A percentile compares a stretch with the other conserved stretches of the same genome.
Conservation (phyloP, 129 eudicot genomes). For the Ambrosia trifida region DNA sequence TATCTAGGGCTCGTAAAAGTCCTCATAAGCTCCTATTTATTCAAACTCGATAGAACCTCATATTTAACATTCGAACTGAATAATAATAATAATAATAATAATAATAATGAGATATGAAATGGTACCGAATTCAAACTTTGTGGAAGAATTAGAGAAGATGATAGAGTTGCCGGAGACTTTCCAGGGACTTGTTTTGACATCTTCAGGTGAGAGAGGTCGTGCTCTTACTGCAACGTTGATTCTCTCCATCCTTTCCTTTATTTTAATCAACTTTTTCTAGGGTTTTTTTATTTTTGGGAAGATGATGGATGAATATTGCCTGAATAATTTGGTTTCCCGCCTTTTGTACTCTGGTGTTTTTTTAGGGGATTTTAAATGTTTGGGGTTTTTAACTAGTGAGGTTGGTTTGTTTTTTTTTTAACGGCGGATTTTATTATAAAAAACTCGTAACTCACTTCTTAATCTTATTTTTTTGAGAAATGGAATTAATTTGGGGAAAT, state of each 20-base stretch:
- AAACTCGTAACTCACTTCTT: no score
- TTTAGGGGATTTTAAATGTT: no score
- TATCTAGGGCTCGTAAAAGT: no score
- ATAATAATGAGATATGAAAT: not conserved
- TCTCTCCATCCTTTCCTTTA: constrained; percentile 52
- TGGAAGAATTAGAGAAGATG: constrained; percentile 49
- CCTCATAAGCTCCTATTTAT: no score
- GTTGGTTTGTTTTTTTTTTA: no score
- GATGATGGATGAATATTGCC: not conserved
- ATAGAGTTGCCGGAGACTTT: constrained; percentile 76
- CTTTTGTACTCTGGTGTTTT: constrained; percentile 11
- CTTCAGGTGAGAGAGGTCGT: constrained; percentile 82
- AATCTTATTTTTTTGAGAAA: no score
- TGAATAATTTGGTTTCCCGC: constrained; percentile 24
- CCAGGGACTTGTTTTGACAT: constrained; percentile 82
- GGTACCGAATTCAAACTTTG: constrained; percentile 84
- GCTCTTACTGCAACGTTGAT: constrained; percentile 86
- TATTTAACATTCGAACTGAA: not conserved
- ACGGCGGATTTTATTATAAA: no score
- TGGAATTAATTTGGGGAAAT: no score
- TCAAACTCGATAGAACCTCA: not conserved
- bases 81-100: not conserved
- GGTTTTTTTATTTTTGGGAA: constrained; percentile 16
- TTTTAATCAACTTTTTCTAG: not conserved
- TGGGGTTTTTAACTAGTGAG: no score